These are phyloP conservation scores for Penicillium sp. DNA, from an alignment of 2,329 filamentous ascomycete genomes.

Conservation along the genomic window DNA sequence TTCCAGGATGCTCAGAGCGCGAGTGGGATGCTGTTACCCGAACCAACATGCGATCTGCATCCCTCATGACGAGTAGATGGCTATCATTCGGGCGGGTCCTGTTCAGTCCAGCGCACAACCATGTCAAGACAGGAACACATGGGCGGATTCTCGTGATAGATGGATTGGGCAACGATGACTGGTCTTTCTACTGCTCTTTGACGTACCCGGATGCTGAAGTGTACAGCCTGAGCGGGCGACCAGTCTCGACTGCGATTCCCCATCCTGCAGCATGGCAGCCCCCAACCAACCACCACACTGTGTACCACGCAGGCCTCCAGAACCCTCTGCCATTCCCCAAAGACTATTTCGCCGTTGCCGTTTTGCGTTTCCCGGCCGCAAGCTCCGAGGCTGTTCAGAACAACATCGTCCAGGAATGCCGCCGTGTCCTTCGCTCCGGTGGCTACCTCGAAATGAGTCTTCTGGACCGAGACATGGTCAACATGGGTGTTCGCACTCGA, in stretches of 20 bases:
- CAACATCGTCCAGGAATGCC: conserved; percentile 51
- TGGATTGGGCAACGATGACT: conserved; percentile 54
- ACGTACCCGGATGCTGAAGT: conserved; percentile 50
- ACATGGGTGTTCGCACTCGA: conserved; percentile 51
- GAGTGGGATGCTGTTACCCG: conserved; percentile 45
- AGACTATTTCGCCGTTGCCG: conserved; percentile 48
- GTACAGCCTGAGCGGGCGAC: conserved; percentile 45
- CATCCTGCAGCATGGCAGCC: conserved; percentile 47
- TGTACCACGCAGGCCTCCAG: conserved; percentile 44
- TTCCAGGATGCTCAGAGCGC: conserved; percentile 44
- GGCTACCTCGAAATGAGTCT: conserved; percentile 53
- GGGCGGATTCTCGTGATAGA: conserved; percentile 52
- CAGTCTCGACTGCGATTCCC: conserved; percentile 32
- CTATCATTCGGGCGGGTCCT: conserved; percentile 53
- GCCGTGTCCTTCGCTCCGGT: conserved; percentile 51
- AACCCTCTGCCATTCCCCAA: conserved; percentile 50
- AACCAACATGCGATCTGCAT: conserved; percentile 52
- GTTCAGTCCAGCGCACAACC: conserved; percentile 52
- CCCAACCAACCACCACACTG: conserved; percentile 45
- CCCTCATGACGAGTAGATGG: conserved; percentile 54
- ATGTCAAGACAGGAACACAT: conserved; percentile 43
- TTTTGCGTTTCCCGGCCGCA: conserved; percentile 50
- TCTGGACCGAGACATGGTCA: conserved; percentile 53
- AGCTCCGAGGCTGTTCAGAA: conserved; percentile 46
- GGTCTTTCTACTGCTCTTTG: conserved; percentile 55